Percentiles rank a stretch among this genome's conserved stretches.
Conservation (phyloP, 2,329 filamentous ascomycete genomes). For the Penicillium corylophilum region DNA sequence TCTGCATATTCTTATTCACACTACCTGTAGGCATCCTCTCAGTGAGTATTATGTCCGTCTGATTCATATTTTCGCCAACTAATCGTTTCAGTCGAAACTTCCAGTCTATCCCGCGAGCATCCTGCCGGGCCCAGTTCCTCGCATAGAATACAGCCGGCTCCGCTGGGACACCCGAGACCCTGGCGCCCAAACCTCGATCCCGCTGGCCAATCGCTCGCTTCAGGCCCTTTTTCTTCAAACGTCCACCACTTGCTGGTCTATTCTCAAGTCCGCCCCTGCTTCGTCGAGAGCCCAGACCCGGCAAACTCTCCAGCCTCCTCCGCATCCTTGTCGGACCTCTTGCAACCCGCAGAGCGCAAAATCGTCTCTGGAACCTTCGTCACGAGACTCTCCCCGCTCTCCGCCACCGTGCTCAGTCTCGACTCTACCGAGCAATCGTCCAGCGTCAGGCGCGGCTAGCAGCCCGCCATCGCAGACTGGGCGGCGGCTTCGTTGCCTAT, state of each 20-base stretch:
- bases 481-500: slow-evolving; percentile 25
- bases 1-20: neutral
- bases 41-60: neutral
- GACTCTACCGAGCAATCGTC: slow-evolving; percentile 73
- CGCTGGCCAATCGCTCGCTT: slow-evolving; percentile 15
- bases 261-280: slow-evolving; percentile 14
- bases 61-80: neutral
- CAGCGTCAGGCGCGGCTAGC: slow-evolving; percentile 59
- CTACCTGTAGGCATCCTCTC: too few species aligned
- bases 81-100: neutral
- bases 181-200: slow-evolving; percentile 29
- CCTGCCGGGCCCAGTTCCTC: neutral
- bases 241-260: slow-evolving; percentile 8
- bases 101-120: neutral
- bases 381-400: slow-evolving; percentile 72
- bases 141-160: neutral
- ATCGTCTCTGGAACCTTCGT: slow-evolving; percentile 67
- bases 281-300: slow-evolving; percentile 19
- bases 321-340: slow-evolving; percentile 63
- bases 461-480: slow-evolving; percentile 41
- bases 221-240: slow-evolving; percentile 1
- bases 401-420: slow-evolving; percentile 69
- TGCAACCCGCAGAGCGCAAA: slow-evolving; percentile 62
- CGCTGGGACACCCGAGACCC: slow-evolving; percentile 14
- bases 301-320: slow-evolving; percentile 53